Conservation (phyloP, 2,329 filamentous ascomycete species). For the Pyrenochaeta sp. region DNA sequence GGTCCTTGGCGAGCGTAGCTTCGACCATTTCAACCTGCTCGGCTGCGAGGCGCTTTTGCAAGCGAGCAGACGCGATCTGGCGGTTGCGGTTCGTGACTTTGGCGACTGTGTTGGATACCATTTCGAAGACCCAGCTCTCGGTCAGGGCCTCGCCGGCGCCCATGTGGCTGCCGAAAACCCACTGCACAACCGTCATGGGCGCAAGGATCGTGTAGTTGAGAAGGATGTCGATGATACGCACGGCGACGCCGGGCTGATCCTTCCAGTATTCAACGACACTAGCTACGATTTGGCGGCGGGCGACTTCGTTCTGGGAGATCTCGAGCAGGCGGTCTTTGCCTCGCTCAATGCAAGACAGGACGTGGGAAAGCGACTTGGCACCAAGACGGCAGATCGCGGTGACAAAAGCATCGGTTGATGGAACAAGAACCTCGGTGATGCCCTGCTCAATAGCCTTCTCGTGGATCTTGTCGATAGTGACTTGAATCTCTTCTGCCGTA, state of each 20-base stretch:
- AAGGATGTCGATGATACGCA: constrained; percentile 94
- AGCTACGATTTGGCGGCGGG: constrained; percentile 85
- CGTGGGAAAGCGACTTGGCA: constrained; percentile 94
- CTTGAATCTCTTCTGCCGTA: constrained; percentile 83
- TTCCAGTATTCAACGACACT: constrained; percentile 93
- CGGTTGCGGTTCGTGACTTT: constrained; percentile 89
- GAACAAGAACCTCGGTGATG: constrained; percentile 75
- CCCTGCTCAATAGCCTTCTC: constrained; percentile 74
- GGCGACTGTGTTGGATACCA: constrained; percentile 84
- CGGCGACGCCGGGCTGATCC: constrained; percentile 87
- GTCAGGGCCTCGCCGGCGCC: constrained; percentile 73
- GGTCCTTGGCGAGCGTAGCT: constrained; percentile 73
- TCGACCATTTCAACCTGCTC: constrained; percentile 68
- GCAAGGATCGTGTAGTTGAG: constrained; percentile 96
- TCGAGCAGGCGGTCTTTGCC: constrained; percentile 87
- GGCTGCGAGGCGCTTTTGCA: constrained; percentile 62
- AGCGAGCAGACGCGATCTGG: constrained; percentile 73
- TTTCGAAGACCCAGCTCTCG: constrained; percentile 82
- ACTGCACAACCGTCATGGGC: constrained; percentile 84
- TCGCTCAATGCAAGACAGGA: constrained; percentile 93
- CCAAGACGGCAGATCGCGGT: constrained; percentile 93
- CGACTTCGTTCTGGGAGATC: constrained; percentile 74
- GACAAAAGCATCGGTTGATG: constrained; percentile 92
- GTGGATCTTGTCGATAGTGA: constrained; percentile 80
- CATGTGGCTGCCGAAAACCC: constrained; percentile 77